Percentiles rank a stretch among this genome's conserved stretches.
These are phyloP conservation scores for Lactifluus echinatus DNA, from an alignment of 768 basidiomycete genomes.

Conservation along the genomic window DNA sequence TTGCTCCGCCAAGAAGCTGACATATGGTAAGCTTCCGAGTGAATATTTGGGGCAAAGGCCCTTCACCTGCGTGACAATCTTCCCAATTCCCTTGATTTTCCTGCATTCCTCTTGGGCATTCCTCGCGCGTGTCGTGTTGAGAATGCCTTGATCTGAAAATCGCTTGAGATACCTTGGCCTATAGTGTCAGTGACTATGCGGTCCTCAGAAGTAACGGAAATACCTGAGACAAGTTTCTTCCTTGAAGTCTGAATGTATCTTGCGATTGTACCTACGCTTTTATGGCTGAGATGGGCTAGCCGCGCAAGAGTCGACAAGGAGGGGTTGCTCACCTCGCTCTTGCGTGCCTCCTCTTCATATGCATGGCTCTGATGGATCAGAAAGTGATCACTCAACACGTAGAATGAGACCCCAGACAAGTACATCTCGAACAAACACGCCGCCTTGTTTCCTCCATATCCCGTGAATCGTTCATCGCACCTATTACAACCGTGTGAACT, in stretches of 20 bases:
- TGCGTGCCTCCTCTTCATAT: conserved; percentile 69
- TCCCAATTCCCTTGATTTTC: conserved; percentile 19
- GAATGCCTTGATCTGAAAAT: conserved; percentile 13
- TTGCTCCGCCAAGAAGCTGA: conserved; percentile 6
- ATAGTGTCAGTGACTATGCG: neutral
- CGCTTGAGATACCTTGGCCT: conserved; percentile 15
- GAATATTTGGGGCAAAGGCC: neutral
- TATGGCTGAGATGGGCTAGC: neutral
- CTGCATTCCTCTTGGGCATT: conserved; percentile 18
- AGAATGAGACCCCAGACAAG: conserved; percentile 74
- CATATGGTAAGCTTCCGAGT: neutral
- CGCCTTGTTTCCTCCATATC: conserved; percentile 89
- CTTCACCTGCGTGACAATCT: conserved; percentile 19
- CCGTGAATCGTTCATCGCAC: conserved; percentile 88
- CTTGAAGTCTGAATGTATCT: conserved; percentile 68
- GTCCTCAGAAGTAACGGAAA: neutral
- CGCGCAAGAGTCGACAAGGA: neutral
- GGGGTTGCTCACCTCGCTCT: conserved; percentile 45
- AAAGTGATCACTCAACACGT: conserved; percentile 81
- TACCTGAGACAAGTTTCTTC: conserved; percentile 68
- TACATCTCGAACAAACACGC: conserved; percentile 91
- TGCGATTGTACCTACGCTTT: conserved; percentile 68
- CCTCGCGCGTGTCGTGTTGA: conserved; percentile 15
- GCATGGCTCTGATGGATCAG: conserved; percentile 80
- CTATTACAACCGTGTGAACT: conserved; percentile 29